Evolutionary conservation across 345 rosid genomes (phyloP).

Genomic region (Salix purpurea): DNA sequence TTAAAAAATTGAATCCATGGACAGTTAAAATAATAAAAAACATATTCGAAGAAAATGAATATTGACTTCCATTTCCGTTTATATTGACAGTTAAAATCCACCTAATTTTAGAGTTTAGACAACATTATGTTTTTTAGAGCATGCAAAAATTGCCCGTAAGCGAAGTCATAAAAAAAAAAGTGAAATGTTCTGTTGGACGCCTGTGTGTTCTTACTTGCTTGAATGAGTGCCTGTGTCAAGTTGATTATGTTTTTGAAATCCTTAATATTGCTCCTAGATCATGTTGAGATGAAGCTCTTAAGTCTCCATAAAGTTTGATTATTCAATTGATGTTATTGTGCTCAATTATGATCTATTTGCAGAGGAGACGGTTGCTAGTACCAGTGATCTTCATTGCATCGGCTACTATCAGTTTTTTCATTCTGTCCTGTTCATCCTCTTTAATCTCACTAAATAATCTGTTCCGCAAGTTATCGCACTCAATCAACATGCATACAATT

Average conservation of each 20-base stretch:
- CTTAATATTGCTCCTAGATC: neutral
- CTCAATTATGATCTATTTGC: neutral
- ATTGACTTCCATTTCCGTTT: neutral
- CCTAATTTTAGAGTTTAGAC: neutral
- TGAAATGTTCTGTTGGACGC: neutral
- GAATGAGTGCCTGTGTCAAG: neutral
- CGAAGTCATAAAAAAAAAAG: neutral
- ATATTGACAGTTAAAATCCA: neutral
- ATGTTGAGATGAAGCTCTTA: neutral
- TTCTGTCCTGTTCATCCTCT: neutral
- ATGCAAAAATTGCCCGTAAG: neutral
- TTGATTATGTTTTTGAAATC: neutral
- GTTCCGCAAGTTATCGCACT: neutral
- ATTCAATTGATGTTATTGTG: neutral
- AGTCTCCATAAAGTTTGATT: neutral
- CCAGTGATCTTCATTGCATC: neutral
- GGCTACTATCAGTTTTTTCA: neutral
- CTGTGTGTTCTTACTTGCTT: neutral
- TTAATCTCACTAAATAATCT: neutral
- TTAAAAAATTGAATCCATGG: neutral
- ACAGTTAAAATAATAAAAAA: too few species aligned
- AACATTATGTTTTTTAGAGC: neutral
- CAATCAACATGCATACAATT: too few species aligned
- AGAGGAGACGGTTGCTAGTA: neutral
- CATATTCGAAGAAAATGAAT: too few species aligned